Base-by-base conservation (phyloP, 2,329 filamentous ascomycete species). In the Aspergillus awamori region DNA sequence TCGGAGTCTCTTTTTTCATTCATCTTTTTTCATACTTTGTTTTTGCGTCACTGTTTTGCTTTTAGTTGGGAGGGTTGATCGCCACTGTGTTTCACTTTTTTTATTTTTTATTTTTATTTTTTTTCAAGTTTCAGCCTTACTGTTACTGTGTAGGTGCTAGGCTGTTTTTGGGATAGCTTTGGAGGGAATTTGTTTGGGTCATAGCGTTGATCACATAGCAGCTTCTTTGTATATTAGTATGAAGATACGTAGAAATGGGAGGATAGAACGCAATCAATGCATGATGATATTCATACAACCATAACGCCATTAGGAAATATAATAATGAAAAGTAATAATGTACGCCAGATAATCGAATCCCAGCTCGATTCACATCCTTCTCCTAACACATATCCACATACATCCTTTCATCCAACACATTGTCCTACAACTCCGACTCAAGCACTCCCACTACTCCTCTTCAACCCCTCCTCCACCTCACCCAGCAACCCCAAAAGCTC, bases 401-500 rank as follows among this genome's bases (percentile, higher is more conserved):
- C 30, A 53, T 13, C 36, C 15, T 10, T 24, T 26, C 47, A 20
- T n/a, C 5, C 13, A 39, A 53, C 5, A 8, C 3, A 17, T 11
- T 13, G 2, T 17, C 26, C 24, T 2, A 11, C 20, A 20, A 20
- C 20, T 20, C 20, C 20, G 20, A 20, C 20, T 33, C 33, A 36
- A 36, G 33, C 33, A 39, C 24, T 10, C 20, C 20, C 20, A 3
- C n/a, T 28, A 15, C 8, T 26, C 36, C 72, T 77, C 67, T 88
- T 82, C 62, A 91, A 81, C 59, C 90, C 89, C 76, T 82, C 87
- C 66, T 89, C 75, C 73, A 92, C 77, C 57, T 84, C 84, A 54
- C 83, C 82, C 70, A 93, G 72, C 86, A 65, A 79, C 78, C 78
- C 88, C 85, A 77, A 85, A 64, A 82, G 76, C 73, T 79, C 81